These are phyloP conservation scores for Agaricus blazei DNA, from an alignment of 768 basidiomycete species.

Conservation along the genomic window DNA sequence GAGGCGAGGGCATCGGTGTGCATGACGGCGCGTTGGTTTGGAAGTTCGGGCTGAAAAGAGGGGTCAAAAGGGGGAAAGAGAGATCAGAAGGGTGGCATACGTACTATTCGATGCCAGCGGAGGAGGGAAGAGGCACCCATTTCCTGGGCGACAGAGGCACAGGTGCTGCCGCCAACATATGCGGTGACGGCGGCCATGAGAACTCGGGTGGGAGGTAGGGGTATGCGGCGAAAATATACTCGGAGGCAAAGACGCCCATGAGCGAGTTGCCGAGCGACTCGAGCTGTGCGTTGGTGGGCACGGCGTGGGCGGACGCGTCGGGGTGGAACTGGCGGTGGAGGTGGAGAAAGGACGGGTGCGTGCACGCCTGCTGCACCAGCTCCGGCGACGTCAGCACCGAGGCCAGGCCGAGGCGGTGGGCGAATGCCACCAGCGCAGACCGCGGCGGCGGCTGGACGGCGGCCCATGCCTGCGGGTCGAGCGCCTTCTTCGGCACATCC, in stretches of 20 bases:
- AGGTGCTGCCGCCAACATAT: conserved; percentile 82
- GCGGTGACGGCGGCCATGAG: conserved; percentile 89
- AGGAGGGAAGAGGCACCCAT: conserved; percentile 75
- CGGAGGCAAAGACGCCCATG: conserved; percentile 85
- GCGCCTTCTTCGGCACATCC: conserved; percentile 34
- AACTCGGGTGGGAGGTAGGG: conserved; percentile 88
- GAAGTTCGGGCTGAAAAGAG: conserved; percentile 38
- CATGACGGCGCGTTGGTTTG: conserved; percentile 45
- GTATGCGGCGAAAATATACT: conserved; percentile 74
- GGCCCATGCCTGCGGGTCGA: conserved; percentile 68
- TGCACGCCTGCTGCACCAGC: conserved; percentile 68
- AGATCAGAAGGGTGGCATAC: conserved; percentile 18
- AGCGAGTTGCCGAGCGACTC: conserved; percentile 79
- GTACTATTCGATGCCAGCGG: conserved; percentile 76
- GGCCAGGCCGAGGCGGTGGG: conserved; percentile 70
- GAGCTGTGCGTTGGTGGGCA: conserved; percentile 71
- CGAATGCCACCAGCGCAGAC: conserved; percentile 69
- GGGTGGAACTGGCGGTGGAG: conserved; percentile 56
- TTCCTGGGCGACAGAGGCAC: conserved; percentile 80
- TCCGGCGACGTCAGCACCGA: conserved; percentile 50
- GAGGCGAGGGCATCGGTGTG: conserved; percentile 88
- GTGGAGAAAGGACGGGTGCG: conserved; percentile 64
- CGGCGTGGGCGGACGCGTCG: conserved; percentile 39
- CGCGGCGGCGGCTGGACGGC: conserved; percentile 65
- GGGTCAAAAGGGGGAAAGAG: neutral